Evolutionary conservation across 2,329 filamentous ascomycete species (phyloP), one percentile per base, ranked within the genome.

Genomic region (Colletotrichum gigasporum): DNA sequence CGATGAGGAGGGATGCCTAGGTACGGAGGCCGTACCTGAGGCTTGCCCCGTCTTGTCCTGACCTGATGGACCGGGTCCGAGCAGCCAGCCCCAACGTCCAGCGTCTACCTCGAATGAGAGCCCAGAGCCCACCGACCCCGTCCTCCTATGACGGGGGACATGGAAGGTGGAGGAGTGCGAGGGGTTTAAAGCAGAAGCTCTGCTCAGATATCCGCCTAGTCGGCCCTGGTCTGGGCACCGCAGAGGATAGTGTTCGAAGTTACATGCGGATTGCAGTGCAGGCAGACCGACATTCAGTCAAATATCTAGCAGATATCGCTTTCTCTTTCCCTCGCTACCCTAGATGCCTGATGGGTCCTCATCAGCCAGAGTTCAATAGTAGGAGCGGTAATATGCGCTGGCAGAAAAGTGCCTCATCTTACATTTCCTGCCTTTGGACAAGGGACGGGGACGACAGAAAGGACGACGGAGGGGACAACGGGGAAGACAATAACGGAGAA

Each of bases 171-270:
- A 61, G 39, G 32, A 18, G 32, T 37, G 34, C 39, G 41, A 54
- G 47, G 41, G 48, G 42, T 47, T 20, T n/a, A 47, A 32, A 61
- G 61, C 56, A 61, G 56, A 61, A 60, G 48, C 61, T 64, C 61
- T 64, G 61, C 55, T 54, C 56, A 50, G 55, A 44, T 41, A 35
- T n/a, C 56, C 41, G 39, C 53, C 28, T 22, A 16, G 59, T 63
- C 53, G 59, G 59, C 59, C 55, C 45, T 63, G 11, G 45, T 32
- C 60, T 47, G 45, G 26, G 53, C 22, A 42, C 11, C 24, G 26
- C 26, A 56, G n/a, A n/a, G n/a, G n/a, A n/a, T 32, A 56, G 41
- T 24, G 32, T 12, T 11, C 22, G n/a, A 18, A 30, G n/a, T 16
- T 39, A 39, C 35, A n/a, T 39, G 35, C 18, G 16, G 9, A 8